phyloP scores from a whole-genome alignment of 495 filamentous ascomycete species.

The Penicillium malachiteum region DNA sequence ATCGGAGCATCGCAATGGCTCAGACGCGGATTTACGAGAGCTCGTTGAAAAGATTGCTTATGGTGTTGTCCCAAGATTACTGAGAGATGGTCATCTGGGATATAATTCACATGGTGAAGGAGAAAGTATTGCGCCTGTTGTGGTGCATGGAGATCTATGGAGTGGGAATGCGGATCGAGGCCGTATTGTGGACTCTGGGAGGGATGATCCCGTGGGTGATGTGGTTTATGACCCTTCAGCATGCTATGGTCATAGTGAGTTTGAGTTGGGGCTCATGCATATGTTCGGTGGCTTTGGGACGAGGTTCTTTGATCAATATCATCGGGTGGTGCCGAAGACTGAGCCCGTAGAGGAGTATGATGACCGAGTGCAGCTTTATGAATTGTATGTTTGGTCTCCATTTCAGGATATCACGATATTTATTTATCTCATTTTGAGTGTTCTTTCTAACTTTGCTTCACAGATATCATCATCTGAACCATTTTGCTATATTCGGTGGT shows the following conservation, averaged over 20 bases:
- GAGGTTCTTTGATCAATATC: conserved; percentile 73
- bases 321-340: conserved; percentile 68
- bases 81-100: conserved; percentile 66
- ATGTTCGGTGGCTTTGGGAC: conserved; percentile 91
- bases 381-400: conserved; percentile 61
- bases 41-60: conserved; percentile 62
- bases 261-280: conserved; percentile 87
- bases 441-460: neutral
- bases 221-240: conserved; percentile 81
- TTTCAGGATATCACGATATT: neutral
- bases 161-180: conserved; percentile 77
- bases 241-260: conserved; percentile 85
- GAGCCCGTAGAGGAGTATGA: conserved; percentile 83
- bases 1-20: conserved; percentile 60
- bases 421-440: neutral
- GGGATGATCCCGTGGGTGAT: conserved; percentile 59
- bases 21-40: conserved; percentile 56
- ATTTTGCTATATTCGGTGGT: conserved; percentile 79
- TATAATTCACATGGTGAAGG: conserved; percentile 45
- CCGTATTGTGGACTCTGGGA: conserved; percentile 50
- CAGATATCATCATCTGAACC: conserved; percentile 89
- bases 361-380: conserved; percentile 76
- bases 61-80: conserved; percentile 67
- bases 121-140: conserved; percentile 62
- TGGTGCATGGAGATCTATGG: conserved; percentile 92